These are phyloP conservation scores for Pythium aphanidermatum DNA, from an alignment of 352 stramenopile species.

Conservation along the genomic window DNA sequence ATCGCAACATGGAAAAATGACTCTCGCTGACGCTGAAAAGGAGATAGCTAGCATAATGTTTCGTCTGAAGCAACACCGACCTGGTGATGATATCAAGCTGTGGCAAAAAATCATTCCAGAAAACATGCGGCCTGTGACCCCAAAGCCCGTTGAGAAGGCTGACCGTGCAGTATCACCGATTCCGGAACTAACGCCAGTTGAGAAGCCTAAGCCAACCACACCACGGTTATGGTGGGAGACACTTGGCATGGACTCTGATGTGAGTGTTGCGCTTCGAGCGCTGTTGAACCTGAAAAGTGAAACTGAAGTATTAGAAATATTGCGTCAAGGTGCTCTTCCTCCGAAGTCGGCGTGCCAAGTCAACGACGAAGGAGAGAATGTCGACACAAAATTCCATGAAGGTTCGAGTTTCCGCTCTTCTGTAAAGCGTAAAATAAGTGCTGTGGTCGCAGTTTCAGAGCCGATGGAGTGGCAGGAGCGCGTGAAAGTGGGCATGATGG, in stretches of 20 bases:
- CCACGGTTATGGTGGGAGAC: conserved; percentile 13
- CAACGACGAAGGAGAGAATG: background rate
- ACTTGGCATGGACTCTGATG: conserved; percentile 5
- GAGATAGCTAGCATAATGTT: conserved; percentile 15
- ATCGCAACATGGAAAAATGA: conserved; percentile 3
- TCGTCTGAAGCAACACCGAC: conserved; percentile 18
- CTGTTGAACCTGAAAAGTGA: conserved; percentile 34
- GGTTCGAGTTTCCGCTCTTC: conserved; percentile 3
- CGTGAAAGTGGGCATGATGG: conserved; percentile 38
- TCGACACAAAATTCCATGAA: background rate
- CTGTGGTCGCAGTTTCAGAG: conserved; percentile 44
- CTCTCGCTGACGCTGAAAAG: conserved; percentile 8
- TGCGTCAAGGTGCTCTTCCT: no score
- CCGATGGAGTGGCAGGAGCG: conserved; percentile 63
- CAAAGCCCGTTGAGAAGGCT: conserved; percentile 4
- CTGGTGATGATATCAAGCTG: conserved; percentile 5
- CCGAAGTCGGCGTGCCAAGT: background rate
- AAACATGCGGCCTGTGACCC: conserved; percentile 1
- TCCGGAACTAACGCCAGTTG: conserved; percentile 1
- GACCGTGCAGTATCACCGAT: conserved; percentile 35
- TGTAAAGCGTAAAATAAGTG: conserved; percentile 39
- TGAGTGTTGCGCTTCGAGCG: conserved; percentile 32
- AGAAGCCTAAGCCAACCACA: background rate
- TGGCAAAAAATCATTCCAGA: conserved; percentile 26
- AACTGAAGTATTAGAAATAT: conserved; percentile 30